These are phyloP conservation scores for Hymenoscyphus fructigenus DNA, from an alignment of 2,329 filamentous ascomycete genomes.

Conservation along the genomic window DNA sequence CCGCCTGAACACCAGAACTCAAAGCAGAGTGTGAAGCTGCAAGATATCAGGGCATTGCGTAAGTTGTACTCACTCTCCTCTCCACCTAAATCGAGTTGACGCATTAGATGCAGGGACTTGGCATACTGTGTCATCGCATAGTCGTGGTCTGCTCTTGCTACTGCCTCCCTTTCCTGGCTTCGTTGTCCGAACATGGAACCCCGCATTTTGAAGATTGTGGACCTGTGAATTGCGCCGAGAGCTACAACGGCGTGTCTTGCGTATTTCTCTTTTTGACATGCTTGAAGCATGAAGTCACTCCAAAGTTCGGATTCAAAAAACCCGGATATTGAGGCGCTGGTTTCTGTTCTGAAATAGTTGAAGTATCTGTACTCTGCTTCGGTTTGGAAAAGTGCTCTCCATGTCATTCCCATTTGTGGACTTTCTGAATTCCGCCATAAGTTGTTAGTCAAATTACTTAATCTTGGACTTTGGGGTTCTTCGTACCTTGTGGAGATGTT, in stretches of 20 bases:
- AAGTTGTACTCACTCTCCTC: slow-evolving; percentile 5
- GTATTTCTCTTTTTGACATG: not conserved
- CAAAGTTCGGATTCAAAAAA: not conserved
- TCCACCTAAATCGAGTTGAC: not conserved
- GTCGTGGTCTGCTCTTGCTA: not conserved
- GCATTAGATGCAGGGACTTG: not conserved
- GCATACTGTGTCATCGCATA: slow-evolving; percentile 6
- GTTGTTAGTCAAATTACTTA: not conserved
- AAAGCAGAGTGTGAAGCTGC: not conserved
- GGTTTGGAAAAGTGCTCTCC: not conserved
- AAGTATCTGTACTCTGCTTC: slow-evolving; percentile 6
- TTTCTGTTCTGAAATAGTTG: slow-evolving; percentile 2
- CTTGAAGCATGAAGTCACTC: not conserved
- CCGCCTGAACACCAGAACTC: not conserved
- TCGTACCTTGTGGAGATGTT: not conserved
- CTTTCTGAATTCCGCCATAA: not conserved
- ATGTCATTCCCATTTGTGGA: not conserved
- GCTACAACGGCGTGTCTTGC: slow-evolving; percentile 5
- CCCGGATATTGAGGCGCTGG: not conserved
- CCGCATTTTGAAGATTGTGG: not conserved
- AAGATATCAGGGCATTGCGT: slow-evolving; percentile 2
- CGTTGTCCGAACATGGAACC: not conserved
- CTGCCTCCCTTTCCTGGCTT: not conserved
- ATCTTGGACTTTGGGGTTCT: not conserved
- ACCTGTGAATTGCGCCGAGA: not conserved